These are phyloP conservation scores for Microascus cirrosus DNA, from an alignment of 2,329 filamentous ascomycete genomes.

Conservation along the genomic window DNA sequence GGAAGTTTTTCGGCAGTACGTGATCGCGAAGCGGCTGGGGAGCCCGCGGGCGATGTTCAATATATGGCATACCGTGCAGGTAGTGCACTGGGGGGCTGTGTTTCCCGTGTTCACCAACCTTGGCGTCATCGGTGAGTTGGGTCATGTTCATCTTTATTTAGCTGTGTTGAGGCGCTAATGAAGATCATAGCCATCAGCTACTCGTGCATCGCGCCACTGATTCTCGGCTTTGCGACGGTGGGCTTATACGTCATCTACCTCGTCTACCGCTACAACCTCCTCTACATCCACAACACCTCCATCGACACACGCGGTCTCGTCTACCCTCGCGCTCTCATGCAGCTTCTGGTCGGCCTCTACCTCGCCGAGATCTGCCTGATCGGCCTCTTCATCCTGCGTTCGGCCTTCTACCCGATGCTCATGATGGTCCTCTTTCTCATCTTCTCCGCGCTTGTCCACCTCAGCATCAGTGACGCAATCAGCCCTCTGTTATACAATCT, in stretches of 20 bases:
- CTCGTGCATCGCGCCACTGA: constrained; percentile 73
- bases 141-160: not conserved
- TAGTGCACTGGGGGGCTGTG: constrained; percentile 74
- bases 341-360: constrained; percentile 76
- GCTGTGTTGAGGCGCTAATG: constrained; percentile 3
- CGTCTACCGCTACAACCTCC: constrained; percentile 81
- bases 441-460: constrained; percentile 66
- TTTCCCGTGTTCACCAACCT: constrained; percentile 75
- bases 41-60: constrained; percentile 70
- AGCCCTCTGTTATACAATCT: constrained; percentile 68
- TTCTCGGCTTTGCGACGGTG: constrained; percentile 70
- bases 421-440: constrained; percentile 68
- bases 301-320: constrained; percentile 83
- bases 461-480: constrained; percentile 62
- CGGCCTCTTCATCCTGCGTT: constrained; percentile 66
- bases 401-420: constrained; percentile 56
- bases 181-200: constrained; percentile 60
- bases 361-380: constrained; percentile 73
- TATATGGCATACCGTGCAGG: constrained; percentile 63
- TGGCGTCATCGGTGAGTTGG: constrained; percentile 58
- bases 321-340: constrained; percentile 79
- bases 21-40: constrained; percentile 64
- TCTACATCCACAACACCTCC: constrained; percentile 72
- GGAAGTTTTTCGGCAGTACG: constrained; percentile 44
- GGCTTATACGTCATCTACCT: constrained; percentile 76